A percentile compares a stretch with the other conserved stretches of the same genome.
Conservation (phyloP, 805 yeast genomes). For the Candida incommunis region DNA sequence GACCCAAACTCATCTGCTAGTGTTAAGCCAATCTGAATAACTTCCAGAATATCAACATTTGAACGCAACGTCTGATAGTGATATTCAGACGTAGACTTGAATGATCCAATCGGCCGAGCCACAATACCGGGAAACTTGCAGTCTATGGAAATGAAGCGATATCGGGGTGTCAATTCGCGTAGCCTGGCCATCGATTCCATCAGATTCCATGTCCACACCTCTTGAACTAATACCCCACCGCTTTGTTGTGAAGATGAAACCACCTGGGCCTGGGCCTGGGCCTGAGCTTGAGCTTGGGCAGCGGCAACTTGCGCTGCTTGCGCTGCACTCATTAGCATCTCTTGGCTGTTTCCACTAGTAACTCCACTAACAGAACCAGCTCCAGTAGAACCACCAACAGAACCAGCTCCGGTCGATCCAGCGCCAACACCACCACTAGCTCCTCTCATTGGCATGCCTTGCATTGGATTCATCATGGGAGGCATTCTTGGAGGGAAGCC, state of each 20-base stretch:
- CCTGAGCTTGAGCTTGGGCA: too few relatives aligned
- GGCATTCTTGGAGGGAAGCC: background rate
- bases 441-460: too few relatives aligned
- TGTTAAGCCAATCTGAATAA: slow-evolving; percentile 77
- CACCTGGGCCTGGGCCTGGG: too few relatives aligned
- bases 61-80: slow-evolving; percentile 92
- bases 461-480: slow-evolving; percentile 1
- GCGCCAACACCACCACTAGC: too few relatives aligned
- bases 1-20: slow-evolving; percentile 55
- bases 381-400: too few relatives aligned
- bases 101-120: slow-evolving; percentile 90
- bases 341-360: background rate
- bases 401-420: too few relatives aligned
- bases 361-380: too few relatives aligned
- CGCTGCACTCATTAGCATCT: background rate
- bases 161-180: slow-evolving; percentile 23
- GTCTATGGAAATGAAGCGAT: slow-evolving; percentile 38
- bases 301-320: background rate
- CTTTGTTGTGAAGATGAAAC: too few relatives aligned
- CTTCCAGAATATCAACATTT: slow-evolving; percentile 73
- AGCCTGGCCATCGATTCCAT: slow-evolving; percentile 26
- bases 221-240: too few relatives aligned
- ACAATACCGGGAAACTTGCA: slow-evolving; percentile 95
- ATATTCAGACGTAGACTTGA: slow-evolving; percentile 78
- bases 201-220: slow-evolving; percentile 29